Evolutionary conservation across 768 basidiomycete species (phyloP).

Genomic region (Serendipita indica): DNA sequence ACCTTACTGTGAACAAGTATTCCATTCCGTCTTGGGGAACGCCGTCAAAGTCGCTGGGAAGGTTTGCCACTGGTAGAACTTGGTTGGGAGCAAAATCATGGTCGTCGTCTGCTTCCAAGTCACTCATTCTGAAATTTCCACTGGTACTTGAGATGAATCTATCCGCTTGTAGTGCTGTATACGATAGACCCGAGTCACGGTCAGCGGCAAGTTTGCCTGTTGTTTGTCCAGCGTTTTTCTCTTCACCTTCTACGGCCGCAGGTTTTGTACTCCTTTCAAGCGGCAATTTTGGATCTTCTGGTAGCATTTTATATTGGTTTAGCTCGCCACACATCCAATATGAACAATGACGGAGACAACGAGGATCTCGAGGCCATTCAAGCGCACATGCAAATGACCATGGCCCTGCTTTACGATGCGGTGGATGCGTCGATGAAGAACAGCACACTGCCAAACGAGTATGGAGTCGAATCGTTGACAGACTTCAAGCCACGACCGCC

Average conservation of each 20-base stretch:
- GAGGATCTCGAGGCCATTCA: conserved; percentile 54
- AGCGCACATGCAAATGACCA: conserved; percentile 68
- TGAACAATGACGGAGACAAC: conserved; percentile 30
- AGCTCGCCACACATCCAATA: conserved; percentile 10
- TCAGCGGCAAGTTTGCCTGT: background rate
- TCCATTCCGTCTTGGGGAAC: conserved; percentile 57
- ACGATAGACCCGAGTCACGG: no score
- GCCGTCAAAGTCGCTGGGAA: conserved; percentile 52
- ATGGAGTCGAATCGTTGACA: conserved; percentile 34
- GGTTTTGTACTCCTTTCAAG: background rate
- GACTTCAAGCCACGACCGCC: conserved; percentile 56
- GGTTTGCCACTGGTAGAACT: conserved; percentile 60
- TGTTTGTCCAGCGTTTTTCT: background rate
- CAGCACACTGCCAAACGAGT: conserved; percentile 21
- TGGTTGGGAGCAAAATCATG: conserved; percentile 12
- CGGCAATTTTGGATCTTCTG: background rate
- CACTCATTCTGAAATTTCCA: no score
- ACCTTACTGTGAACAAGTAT: conserved; percentile 75
- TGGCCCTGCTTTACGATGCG: conserved; percentile 60
- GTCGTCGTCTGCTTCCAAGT: conserved; percentile 25
- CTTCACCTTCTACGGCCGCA: background rate
- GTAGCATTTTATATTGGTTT: background rate
- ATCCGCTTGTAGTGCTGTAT: no score
- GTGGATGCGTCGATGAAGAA: conserved; percentile 67
- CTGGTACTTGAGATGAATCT: no score